phyloP scores from a whole-genome alignment of 2,329 filamentous ascomycete genomes.

The Chaetothyriales sp. region DNA sequence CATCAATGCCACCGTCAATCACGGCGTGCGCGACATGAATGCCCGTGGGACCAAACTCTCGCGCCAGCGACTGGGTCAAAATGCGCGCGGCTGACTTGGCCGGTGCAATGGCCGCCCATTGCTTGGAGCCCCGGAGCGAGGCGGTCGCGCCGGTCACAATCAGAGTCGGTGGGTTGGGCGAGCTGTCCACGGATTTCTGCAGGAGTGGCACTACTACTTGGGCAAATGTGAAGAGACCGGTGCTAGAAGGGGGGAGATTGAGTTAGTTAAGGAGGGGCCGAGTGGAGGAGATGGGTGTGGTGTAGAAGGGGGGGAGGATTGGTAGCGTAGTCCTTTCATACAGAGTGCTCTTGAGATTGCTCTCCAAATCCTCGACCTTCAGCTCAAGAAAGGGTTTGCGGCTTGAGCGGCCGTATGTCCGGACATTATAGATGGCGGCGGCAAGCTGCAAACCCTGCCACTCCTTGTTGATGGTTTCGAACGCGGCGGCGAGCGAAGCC shows the following conservation, averaged over 20 bases:
- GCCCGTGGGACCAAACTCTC: conserved; percentile 40
- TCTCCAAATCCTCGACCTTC: conserved; percentile 14
- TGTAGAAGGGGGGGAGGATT: no score
- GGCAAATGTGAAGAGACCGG: conserved; percentile 37
- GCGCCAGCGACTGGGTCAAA: conserved; percentile 34
- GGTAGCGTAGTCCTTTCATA: no score
- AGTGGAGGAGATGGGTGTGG: no score
- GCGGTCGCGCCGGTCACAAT: conserved; percentile 43
- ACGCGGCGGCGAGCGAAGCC: conserved; percentile 30
- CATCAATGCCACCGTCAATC: conserved; percentile 40
- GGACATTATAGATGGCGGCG: conserved; percentile 39
- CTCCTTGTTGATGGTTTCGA: conserved; percentile 31
- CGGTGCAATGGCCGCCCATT: conserved; percentile 35
- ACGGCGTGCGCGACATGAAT: conserved; percentile 41
- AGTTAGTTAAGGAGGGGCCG: conserved; percentile 16
- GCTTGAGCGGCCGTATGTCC: conserved; percentile 8
- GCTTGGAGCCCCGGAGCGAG: conserved; percentile 35
- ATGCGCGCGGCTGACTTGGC: conserved; percentile 39
- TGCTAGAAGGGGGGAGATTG: conserved; percentile 21
- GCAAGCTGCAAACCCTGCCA: conserved; percentile 20
- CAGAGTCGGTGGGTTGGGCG: conserved; percentile 33
- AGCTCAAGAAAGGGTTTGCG: conserved; percentile 20
- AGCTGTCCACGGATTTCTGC: conserved; percentile 24
- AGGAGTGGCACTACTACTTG: conserved; percentile 35
- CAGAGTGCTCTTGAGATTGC: conserved; percentile 9